These are phyloP conservation scores for Hyaloscypha variabilis DNA, from an alignment of 495 filamentous ascomycete genomes.

Conservation along the genomic window DNA sequence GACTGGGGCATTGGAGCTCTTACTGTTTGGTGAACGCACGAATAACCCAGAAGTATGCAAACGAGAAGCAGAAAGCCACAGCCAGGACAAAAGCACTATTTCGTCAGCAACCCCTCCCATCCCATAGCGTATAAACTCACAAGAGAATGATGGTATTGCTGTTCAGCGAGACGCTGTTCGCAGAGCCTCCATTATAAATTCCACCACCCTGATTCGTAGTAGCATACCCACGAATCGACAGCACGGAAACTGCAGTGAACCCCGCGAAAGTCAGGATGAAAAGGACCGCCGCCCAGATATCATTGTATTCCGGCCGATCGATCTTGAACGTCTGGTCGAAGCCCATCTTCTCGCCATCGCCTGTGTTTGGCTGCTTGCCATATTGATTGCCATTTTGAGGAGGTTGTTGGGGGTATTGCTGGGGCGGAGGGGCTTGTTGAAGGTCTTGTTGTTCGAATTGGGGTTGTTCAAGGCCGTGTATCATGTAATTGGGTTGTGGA, in stretches of 20 bases:
- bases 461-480: no score
- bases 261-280: conserved; percentile 75
- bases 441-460: conserved; percentile 11
- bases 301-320: conserved; percentile 83
- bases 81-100: conserved; percentile 61
- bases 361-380: background rate
- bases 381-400: conserved; percentile 15
- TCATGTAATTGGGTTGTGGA: no score
- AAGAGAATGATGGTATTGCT: conserved; percentile 90
- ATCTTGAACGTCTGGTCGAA: conserved; percentile 84
- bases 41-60: conserved; percentile 73
- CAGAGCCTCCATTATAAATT: conserved; percentile 61
- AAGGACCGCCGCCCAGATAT: conserved; percentile 83
- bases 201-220: conserved; percentile 69
- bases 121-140: conserved; percentile 33
- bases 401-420: conserved; percentile 14
- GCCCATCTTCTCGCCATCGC: conserved; percentile 43
- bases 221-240: conserved; percentile 77
- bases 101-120: conserved; percentile 4
- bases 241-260: conserved; percentile 75
- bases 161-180: conserved; percentile 67
- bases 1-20: background rate
- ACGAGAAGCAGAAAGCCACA: conserved; percentile 73
- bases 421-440: background rate
- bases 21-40: conserved; percentile 79